Base-by-base conservation (phyloP, 805 yeast genomes). In the Wickerhamomyces silvicola region DNA sequence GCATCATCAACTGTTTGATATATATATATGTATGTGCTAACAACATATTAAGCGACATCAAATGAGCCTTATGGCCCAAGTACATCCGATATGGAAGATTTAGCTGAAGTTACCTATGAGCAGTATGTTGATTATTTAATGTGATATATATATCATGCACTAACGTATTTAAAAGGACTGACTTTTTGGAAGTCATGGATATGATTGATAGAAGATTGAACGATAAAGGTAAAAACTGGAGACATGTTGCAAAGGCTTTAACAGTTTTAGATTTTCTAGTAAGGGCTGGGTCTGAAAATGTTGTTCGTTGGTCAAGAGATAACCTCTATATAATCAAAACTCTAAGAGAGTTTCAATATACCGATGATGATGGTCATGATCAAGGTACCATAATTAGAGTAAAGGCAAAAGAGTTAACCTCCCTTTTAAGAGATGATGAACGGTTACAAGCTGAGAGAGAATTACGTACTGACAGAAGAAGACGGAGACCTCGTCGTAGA, bases 221-320 rank as follows among this genome's bases (percentile, higher is more conserved):
- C 52, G 97, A 90, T 54, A 88, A 88, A 64, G 97, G 97, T 39
- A 88, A 87, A 57, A 83, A 90, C 61, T 90, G 97, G 97, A 73
- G 95, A 44, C 98, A 90, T 56, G 88, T 90, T 30, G 88, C 94
- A 41, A 92, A 90, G 58, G 79, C 95, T 1, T 67, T 90, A 40
- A 81, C 94, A 2, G 78, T 90, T n/a, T 68, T 90, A 45, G 96
- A 88, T 50, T 90, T 79, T 59, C 65, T 88, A 36, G 86, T 88
- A 13, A 75, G 92, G 45, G 72, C 70, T 38, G 98, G 97, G 24
- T 72, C 87, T 14, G 95, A 87, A 45, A 80, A 81, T 49, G 90
- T 88, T 49, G 95, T 88, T 6, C 64, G 78, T 23, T 90, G 98
- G 98, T 77, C 88, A 39, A 81, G 78, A 52, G 95, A 86, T 52